Evolutionary conservation across 1,139 yeast species (phyloP), one percentile per base, ranked within the genome.

Genomic region (Debaryomycetaceae sp.): DNA sequence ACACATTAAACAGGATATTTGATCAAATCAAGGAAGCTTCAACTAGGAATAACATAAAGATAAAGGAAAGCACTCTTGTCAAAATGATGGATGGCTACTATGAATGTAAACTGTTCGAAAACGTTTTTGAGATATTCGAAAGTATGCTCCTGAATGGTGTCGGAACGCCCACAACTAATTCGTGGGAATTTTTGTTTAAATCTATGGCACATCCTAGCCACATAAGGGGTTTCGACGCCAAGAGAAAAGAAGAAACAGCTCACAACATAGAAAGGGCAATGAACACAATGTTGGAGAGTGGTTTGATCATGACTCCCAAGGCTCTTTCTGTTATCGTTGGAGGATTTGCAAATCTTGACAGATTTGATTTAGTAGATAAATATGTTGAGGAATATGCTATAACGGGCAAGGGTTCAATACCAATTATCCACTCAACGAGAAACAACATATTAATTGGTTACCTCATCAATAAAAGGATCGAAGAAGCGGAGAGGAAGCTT

Each of bases 161-260:
- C 29, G 51, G 52, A 13, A 55, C 53, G 22, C 74, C 74, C 1
- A 52, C 63, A 8, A 51, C 58, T 9, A 47, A 53, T 1, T 54
- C 74, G 1, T 74, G 78, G 78, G 69, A 67, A 37, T 50, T 66
- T 37, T 64, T 69, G 4, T 53, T 74, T 40, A 60, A 65, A 45
- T 62, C 75, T 2, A 57, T 72, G 60, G 72, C 75, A 6, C 65
- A 63, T 46, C 69, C 75, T 1, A 42, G 52, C 6, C 50, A 62
- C 38, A 58, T 67, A 6, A 45, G 43, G 22, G 46, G 48, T 5
- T 49, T 61, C 42, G 44, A 48, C 11, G 46, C 46, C 2, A 45
- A 47, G n/a, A 56, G 59, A 34, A 59, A 53, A 39, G 51, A 50
- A 6, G 47, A 46, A 5, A 43, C 60, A 11, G 45, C 50, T 6